phyloP scores from a whole-genome alignment of 176 grass and related monocot species.

The Secale cereale region DNA sequence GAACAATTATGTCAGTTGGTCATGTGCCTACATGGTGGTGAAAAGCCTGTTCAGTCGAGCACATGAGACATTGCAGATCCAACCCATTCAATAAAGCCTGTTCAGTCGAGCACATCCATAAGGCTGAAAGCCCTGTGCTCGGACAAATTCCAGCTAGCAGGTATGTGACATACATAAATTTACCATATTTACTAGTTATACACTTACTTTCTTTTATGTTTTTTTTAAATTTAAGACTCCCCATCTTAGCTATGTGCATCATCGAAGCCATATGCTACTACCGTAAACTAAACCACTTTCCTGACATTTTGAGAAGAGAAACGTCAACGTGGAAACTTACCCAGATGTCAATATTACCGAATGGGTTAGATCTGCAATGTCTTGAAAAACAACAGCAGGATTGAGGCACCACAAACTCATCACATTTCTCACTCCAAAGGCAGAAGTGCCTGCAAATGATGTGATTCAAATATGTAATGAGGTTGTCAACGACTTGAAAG shows the following conservation, averaged over 20 bases:
- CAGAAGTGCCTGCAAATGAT: conserved; percentile 43
- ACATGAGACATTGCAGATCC: too few species aligned
- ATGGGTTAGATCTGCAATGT: conserved; percentile 67
- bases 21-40: conserved; percentile 7
- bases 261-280: neutral
- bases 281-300: conserved; percentile 1
- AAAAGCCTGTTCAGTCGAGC: neutral
- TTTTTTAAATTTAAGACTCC: neutral
- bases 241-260: neutral
- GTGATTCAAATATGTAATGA: neutral
- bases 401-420: conserved; percentile 97
- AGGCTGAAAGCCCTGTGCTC: neutral
- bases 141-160: neutral
- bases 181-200: neutral
- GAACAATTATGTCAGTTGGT: neutral
- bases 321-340: conserved; percentile 27
- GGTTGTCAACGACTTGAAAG: too few species aligned
- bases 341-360: conserved; percentile 97
- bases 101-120: neutral
- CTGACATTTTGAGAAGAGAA: neutral
- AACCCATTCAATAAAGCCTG: too few species aligned
- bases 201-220: neutral
- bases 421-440: conserved; percentile 38
- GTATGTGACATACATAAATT: neutral
- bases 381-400: conserved; percentile 86